Base-by-base conservation (phyloP, 2,329 filamentous ascomycete species). In the Coniosporium tulheliwenetii region DNA sequence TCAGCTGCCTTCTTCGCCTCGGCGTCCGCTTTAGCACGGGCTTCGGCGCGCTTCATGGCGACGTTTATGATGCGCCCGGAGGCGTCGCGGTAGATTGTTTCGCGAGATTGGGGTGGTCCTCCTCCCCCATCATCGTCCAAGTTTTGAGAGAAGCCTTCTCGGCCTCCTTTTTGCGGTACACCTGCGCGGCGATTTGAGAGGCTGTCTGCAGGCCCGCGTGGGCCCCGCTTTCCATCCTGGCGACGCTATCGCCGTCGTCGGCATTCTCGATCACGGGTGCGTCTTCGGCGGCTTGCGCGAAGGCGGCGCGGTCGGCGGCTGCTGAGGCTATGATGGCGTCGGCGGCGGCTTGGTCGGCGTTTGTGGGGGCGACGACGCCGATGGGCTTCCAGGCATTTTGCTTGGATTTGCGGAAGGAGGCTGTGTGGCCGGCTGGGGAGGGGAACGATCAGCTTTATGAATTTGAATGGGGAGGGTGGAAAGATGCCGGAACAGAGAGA, bases 41-140 rank as follows among this genome's bases (percentile, higher is more conserved):
- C 81, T 59, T 95, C 86, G 14, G 85, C 87, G 16, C 87, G 75
- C 60, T 85, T 85, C 81, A 94, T 85, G 13, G 80, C 79, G 16
- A 96, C 75, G 54, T 98, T 93, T 47, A 98, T 87, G 41, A 93
- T 79, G n/a, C 87, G 75, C 10, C 91, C 91, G 2, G 83, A 91
- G 9, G 93, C 91, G 61, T 98, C 91, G 51, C 91, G 82, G 58
- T 96, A 95, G 16, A 95, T 86, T 0, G 89, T 93, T 61, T 95
- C 85, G 51, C 80, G 73, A 30, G 74, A 73, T 43, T 62, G 57
- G 57, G 0, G 57, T 63, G 37, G 58, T 59, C 36, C 53, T 38
- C 52, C 57, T 31, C 50, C 52, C 10, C 45, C 54, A 26, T 26
- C 19, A 7, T 26, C 19, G 7, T n/a, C 19, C 30, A 33, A 50